Evolutionary conservation across 139 green algal genomes (phyloP), one percentile per base, ranked within the genome.

Genomic region (Chlamydomonas sp.): DNA sequence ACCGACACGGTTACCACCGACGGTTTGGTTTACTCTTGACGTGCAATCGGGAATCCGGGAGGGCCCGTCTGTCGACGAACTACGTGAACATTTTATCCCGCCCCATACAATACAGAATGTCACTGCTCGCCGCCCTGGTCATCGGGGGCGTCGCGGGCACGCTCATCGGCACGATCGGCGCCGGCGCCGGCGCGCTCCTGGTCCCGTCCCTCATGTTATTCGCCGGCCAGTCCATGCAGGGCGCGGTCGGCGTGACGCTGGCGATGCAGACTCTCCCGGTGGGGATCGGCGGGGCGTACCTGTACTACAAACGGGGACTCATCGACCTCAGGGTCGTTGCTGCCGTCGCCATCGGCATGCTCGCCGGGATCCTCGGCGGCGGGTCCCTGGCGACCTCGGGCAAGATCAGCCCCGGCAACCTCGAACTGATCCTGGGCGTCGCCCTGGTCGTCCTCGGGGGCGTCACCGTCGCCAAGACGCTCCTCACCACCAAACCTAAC

Each of bases 191-290:
- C 43, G 43, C n/a, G 43, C 43, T 13, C 43, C 20, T 20, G 16
- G 16, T 54, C 20, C 43, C 43, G 43, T 54, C 43, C 43, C 43
- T 54, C 43, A 54, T 54, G 43, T 54, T 54, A 13, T 54, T 54
- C 43, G 43, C 43, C 43, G 43, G 43, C 43, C 43, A 54, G 43
- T 54, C 43, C 43, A 54, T 54, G 43, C 43, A 54, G 43, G 43
- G 43, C 43, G 43, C 43, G 20, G 43, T 54, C 43, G 43, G 43
- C 43, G 43, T 54, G 43, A 54, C 43, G 43, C 43, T 54, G 13
- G 43, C 16, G 43, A 54, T 54, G 43, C 43, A 54, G 43, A 54
- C 43, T 54, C 43, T 54, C 43, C 20, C 43, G 43, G 43, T 54
- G 43, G 43, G 43, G 43, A 54, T 54, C 43, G 43, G 43, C 43